Evolutionary conservation across 768 basidiomycete genomes (phyloP), one percentile per base, ranked within the genome.

Genomic region (Xerocomus spinulosus): DNA sequence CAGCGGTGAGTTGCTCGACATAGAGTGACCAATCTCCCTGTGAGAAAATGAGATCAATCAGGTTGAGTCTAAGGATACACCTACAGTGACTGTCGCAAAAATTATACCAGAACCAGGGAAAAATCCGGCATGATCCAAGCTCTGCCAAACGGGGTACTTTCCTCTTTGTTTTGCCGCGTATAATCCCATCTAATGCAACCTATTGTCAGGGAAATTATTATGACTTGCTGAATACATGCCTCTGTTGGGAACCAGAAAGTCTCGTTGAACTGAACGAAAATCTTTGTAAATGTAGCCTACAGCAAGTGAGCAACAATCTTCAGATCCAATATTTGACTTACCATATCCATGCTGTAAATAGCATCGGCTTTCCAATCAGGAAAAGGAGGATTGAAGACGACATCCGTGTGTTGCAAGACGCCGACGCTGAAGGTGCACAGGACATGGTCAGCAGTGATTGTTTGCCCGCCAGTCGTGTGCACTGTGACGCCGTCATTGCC

Each of bases 381-480:
- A 18, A 85, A 59, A 8, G 64, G 21, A 2, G 83, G 84, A 32
- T 73, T 58, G 53, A 83, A 86, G 3, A 44, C 48, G 4, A 86
- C 78, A 50, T 84, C 83, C 33, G 73, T 66, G 48, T 83, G 70
- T 66, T 87, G 85, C 45, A 87, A 68, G 5, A 87, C 85, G 0
- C 85, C 85, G 2, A 83, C 59, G 51, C 83, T 85, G 65, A 86
- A 86, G 0, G 85, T 86, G 50, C 77, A 78, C 24, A 87, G 59
- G 3, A 76, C 81, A 58, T 82, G 81, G 42, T 83, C 76, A 14
- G 74, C 81, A 12, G 62, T 68, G 18, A 85, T 56, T 3, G 35
- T 64, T 26, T 63, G 50, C 1, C 79, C 80, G 46, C 73, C 66
- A 1, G 63, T 51, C 23, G 82, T 67, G n/a, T 69, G 68, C 28